phyloP scores from a whole-genome alignment of 345 rosid genomes.

The Tarenaya hassleriana region DNA sequence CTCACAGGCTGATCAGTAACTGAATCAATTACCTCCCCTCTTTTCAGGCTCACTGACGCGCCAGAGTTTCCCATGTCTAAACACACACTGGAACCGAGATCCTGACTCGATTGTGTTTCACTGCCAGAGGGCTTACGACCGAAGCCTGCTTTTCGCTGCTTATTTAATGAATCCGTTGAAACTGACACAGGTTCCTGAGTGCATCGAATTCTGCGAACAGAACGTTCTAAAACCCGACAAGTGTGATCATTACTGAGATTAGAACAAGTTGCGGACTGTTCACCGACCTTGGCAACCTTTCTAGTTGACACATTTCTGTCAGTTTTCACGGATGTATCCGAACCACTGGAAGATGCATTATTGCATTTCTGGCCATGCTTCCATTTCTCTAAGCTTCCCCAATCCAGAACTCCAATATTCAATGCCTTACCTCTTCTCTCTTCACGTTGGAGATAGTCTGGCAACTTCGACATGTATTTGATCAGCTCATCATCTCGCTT shows the following conservation, averaged over 20 bases:
- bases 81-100: slow-evolving; percentile 20
- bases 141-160: slow-evolving; percentile 30
- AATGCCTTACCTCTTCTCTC: slow-evolving; percentile 34
- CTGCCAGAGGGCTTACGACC: slow-evolving; percentile 28
- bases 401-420: slow-evolving; percentile 87
- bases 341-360: slow-evolving; percentile 19
- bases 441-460: too few species aligned
- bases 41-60: slow-evolving; percentile 24
- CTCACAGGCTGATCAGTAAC: slow-evolving; percentile 11
- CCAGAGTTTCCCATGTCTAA: slow-evolving; percentile 30
- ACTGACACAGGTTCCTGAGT: slow-evolving; percentile 37
- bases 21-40: slow-evolving; percentile 27
- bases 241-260: slow-evolving; percentile 27
- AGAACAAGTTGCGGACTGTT: slow-evolving; percentile 25
- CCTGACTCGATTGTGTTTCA: slow-evolving; percentile 17
- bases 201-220: slow-evolving; percentile 27
- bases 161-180: slow-evolving; percentile 36
- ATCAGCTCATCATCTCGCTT: too few species aligned
- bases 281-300: slow-evolving; percentile 19
- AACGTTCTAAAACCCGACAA: slow-evolving; percentile 34
- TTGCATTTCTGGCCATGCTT: slow-evolving; percentile 32
- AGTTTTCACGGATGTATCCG: slow-evolving; percentile 22
- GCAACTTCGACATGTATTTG: too few species aligned
- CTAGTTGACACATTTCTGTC: slow-evolving; percentile 27
- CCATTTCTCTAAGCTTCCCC: slow-evolving; percentile 71